Percentiles rank a stretch among this genome's conserved stretches.
phyloP scores from a whole-genome alignment of 1,284 basidiomycete species.

The Microbotryum intermedium region DNA sequence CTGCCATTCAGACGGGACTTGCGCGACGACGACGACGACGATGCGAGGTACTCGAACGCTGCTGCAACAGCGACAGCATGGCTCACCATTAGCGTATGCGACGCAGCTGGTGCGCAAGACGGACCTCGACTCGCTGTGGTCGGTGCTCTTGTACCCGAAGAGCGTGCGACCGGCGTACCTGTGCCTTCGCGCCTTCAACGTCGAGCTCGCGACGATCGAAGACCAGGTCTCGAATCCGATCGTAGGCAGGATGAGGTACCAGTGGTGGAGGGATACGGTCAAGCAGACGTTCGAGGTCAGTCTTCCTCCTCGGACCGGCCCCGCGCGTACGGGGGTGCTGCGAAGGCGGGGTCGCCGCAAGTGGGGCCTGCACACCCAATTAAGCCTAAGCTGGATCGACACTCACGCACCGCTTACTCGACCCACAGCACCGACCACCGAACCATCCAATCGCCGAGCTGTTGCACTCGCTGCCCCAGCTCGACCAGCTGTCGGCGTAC shows the following conservation, averaged over 20 bases:
- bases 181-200: conserved; percentile 79
- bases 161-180: conserved; percentile 60
- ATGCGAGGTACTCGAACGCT: too few species aligned
- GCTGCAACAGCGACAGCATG: too few species aligned
- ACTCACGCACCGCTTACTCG: not conserved
- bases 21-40: too few species aligned
- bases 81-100: conserved; percentile 36
- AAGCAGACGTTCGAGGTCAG: conserved; percentile 60
- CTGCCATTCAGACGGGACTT: too few species aligned
- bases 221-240: conserved; percentile 68
- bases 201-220: conserved; percentile 72
- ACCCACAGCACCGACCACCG: conserved; percentile 14
- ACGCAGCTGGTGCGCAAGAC: conserved; percentile 38
- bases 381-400: not conserved
- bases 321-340: too few species aligned
- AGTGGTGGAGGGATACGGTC: conserved; percentile 85
- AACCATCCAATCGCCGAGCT: conserved; percentile 28
- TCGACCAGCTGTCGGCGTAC: conserved; percentile 26
- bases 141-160: conserved; percentile 66
- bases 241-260: conserved; percentile 78
- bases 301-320: conserved; percentile 17
- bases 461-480: conserved; percentile 18
- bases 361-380: too few species aligned
- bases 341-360: too few species aligned
- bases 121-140: conserved; percentile 59